Percentiles rank a stretch among this genome's conserved stretches.
These are phyloP conservation scores for Aspergillus indologenus DNA, from an alignment of 495 filamentous ascomycete genomes.

Conservation along the genomic window DNA sequence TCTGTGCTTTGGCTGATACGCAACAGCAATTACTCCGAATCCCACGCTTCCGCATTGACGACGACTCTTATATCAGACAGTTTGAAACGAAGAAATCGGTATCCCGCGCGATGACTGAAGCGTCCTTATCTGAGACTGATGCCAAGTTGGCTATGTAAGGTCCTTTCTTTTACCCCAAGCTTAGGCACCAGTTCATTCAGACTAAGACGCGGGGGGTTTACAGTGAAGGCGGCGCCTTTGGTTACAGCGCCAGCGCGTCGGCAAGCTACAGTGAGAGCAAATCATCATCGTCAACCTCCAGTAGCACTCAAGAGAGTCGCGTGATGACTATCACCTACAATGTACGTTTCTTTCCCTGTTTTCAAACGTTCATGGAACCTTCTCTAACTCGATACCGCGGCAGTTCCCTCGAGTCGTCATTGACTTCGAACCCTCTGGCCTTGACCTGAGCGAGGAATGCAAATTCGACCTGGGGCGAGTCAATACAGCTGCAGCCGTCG, in stretches of 20 bases:
- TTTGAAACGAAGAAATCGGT: constrained; percentile 6
- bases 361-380: too few relatives aligned
- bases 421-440: constrained; percentile 2
- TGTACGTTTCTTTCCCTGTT: background rate
- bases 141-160: constrained; percentile 12
- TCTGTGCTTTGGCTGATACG: too few relatives aligned
- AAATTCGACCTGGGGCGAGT: constrained; percentile 3
- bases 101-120: constrained; percentile 2
- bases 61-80: constrained; percentile 10
- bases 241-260: constrained; percentile 1
- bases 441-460: constrained; percentile 9
- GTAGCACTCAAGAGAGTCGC: background rate
- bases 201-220: too few relatives aligned
- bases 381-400: background rate
- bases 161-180: too few relatives aligned
- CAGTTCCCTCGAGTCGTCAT: constrained; percentile 16
- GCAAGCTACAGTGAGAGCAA: background rate
- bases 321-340: constrained; percentile 14
- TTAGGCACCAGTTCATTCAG: background rate
- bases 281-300: background rate
- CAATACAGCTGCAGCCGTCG: background rate
- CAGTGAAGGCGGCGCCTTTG: constrained; percentile 8
- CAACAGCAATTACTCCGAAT: constrained; percentile 9
- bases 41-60: constrained; percentile 8
- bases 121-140: constrained; percentile 4